These are phyloP conservation scores for Agrocybe pediades DNA, from an alignment of 768 basidiomycete genomes.

Conservation along the genomic window DNA sequence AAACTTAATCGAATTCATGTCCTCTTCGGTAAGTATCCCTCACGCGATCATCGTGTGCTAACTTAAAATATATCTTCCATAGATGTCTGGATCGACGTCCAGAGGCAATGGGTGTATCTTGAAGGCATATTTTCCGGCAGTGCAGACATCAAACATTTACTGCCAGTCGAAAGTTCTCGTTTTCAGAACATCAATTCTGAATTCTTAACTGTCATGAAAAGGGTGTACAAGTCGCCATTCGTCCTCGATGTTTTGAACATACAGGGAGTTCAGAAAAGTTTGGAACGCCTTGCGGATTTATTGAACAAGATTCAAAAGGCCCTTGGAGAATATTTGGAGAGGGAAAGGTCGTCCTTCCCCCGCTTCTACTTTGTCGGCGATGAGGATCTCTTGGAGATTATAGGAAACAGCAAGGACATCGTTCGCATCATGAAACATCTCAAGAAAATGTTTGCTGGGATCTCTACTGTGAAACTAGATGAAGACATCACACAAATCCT, in stretches of 20 bases:
- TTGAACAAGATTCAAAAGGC: slow-evolving; percentile 99
- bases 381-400: slow-evolving; percentile 97
- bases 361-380: slow-evolving; percentile 99
- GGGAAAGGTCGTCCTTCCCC: slow-evolving; percentile 97
- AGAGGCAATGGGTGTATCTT: slow-evolving; percentile 99
- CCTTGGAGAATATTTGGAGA: slow-evolving; percentile 96
- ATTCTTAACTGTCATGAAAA: slow-evolving; percentile 98
- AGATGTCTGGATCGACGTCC: slow-evolving; percentile 99
- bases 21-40: slow-evolving; percentile 70
- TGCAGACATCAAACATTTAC: slow-evolving; percentile 98
- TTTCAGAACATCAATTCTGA: slow-evolving; percentile 99
- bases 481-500: slow-evolving; percentile 87
- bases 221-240: slow-evolving; percentile 98
- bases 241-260: slow-evolving; percentile 97
- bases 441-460: slow-evolving; percentile 99
- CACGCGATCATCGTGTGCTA: slow-evolving; percentile 5
- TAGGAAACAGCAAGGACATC: slow-evolving; percentile 99
- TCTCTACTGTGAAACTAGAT: slow-evolving; percentile 86
- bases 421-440: slow-evolving; percentile 98
- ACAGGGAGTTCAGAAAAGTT: slow-evolving; percentile 92
- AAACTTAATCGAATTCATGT: slow-evolving; percentile 96
- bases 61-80: background rate
- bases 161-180: slow-evolving; percentile 95
- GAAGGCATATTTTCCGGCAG: slow-evolving; percentile 99
- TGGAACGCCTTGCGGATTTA: slow-evolving; percentile 94